Base-by-base conservation (phyloP, 208 protist species). In the Acanthamoeba royreba region DNA sequence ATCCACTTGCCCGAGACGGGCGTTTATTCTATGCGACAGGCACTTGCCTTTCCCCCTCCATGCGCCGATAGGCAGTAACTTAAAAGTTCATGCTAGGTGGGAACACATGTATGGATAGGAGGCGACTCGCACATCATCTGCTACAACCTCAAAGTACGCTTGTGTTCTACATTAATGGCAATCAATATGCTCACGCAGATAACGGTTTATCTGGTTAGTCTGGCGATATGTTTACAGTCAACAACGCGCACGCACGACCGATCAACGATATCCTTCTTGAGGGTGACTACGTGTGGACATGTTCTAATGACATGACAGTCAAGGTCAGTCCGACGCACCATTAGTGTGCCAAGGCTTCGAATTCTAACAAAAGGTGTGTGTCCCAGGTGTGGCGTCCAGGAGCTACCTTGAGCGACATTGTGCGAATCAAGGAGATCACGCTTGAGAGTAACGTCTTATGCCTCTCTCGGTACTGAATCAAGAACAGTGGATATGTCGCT, bases 181-280 rank as follows among this genome's bases (percentile, higher is more conserved):
- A 13, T 1, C 9, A 5, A 35, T 13, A 8, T 9, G 58, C 1
- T 72, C 7, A 1, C 7, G 4, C 8, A 9, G 5, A 40, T 4
- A n/a, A 63, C 2, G 13, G 9, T 9, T 40, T 35, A 35, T 13
- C 19, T 8, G 55, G 7, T 22, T 1, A 72, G 61, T 72, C 74
- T 4, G 74, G 74, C 8, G 74, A 85, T 45, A 85, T 85, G 74
- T 85, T 85, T 45, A 85, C 74, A 9, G 74, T 85, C 25, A 85
- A 85, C 25, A 85, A 85, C 74, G 74, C 74, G 8, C 74, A 85
- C 74, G 74, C 74, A 22, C 74, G 74, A n/a, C 74, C 74, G n/a
- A 22, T 85, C 13, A 85, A 85, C 74, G 74, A 85, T n/a, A 85
- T 85, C 74, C 19, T 45, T 11, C 43, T 85, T 1, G 74, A 85